Evolutionary conservation across 2,329 filamentous ascomycete species (phyloP).

Genomic region (Aschersonia sp.): DNA sequence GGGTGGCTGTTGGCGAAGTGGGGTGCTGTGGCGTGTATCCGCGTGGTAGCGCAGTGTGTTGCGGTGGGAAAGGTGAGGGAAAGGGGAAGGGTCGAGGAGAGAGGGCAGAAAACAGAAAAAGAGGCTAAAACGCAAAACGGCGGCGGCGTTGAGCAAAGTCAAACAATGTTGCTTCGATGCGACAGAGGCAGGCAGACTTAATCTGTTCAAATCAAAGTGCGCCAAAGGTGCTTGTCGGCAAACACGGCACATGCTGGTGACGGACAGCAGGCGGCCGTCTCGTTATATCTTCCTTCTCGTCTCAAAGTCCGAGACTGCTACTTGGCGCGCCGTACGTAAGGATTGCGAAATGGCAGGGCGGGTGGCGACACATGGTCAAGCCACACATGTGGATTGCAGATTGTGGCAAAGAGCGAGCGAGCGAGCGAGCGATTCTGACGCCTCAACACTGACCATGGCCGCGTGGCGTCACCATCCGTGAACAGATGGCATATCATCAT

Average conservation of each 20-base stretch:
- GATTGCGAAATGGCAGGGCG: neutral
- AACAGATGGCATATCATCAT: neutral
- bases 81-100: constrained; percentile 1
- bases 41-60: neutral
- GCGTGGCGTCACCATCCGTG: neutral
- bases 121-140: neutral
- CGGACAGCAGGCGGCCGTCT: neutral
- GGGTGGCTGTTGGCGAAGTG: neutral
- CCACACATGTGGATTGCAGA: constrained; percentile 1
- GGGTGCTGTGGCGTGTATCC: neutral
- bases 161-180: too few species aligned
- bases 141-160: too few species aligned
- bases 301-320: neutral
- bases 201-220: neutral
- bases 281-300: neutral
- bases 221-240: neutral
- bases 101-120: neutral
- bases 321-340: neutral
- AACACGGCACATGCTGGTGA: neutral
- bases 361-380: neutral
- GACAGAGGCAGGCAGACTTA: too few species aligned
- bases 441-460: neutral
- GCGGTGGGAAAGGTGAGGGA: neutral
- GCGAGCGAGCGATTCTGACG: neutral
- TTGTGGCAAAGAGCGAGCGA: neutral